These are phyloP conservation scores for Olyra latifolia DNA, from an alignment of 176 grass and related monocot genomes.

Conservation along the genomic window DNA sequence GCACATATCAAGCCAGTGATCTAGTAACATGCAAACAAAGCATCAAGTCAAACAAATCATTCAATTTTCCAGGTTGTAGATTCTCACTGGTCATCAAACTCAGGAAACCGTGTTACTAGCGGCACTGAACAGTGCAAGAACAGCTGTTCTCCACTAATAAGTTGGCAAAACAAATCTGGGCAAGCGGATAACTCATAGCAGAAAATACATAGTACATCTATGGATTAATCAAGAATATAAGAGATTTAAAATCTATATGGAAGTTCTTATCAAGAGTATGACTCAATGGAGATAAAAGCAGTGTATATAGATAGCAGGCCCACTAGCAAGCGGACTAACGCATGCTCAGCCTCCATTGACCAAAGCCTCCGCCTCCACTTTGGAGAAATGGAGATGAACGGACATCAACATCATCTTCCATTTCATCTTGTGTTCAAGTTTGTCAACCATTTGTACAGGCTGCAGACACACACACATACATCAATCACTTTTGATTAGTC, in stretches of 20 bases:
- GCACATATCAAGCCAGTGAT: not conserved
- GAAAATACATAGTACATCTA: not conserved
- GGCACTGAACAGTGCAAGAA: conserved; percentile 19
- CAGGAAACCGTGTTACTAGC: not conserved
- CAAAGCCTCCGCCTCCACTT: conserved; percentile 44
- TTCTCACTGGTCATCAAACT: not conserved
- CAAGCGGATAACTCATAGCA: conserved; percentile 18
- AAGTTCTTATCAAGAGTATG: conserved; percentile 48
- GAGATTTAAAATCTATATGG: conserved; percentile 27
- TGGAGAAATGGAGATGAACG: conserved; percentile 44
- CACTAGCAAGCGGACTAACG: conserved; percentile 56
- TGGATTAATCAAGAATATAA: conserved; percentile 15
- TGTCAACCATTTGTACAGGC: conserved; percentile 72
- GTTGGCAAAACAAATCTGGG: conserved; percentile 11
- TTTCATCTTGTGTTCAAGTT: conserved; percentile 55
- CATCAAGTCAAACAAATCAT: conserved; percentile 1
- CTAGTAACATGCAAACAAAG: conserved; percentile 15
- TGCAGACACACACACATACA: conserved; percentile 57
- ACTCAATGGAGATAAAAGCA: conserved; percentile 34
- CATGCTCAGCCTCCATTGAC: conserved; percentile 63
- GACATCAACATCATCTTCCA: conserved; percentile 70
- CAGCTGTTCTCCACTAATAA: conserved; percentile 24
- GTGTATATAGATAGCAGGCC: conserved; percentile 44
- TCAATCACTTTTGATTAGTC: conserved; percentile 76
- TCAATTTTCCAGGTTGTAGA: not conserved